phyloP scores from a whole-genome alignment of 148 eudicot genomes.

The Vaccinium darrowii region DNA sequence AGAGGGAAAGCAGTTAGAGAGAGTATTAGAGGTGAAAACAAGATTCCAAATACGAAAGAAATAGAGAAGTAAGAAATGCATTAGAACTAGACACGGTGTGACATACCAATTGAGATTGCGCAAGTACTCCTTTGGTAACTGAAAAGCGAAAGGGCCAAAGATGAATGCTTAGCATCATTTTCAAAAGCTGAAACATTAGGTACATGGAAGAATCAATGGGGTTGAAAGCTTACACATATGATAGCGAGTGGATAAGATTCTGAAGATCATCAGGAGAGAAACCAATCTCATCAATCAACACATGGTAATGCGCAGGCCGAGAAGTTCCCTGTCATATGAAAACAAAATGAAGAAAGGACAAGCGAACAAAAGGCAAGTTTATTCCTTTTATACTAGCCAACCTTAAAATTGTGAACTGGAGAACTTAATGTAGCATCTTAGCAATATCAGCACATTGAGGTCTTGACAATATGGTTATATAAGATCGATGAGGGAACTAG shows the following conservation, averaged over 20 bases:
- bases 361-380: neutral
- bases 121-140: slow-evolving; percentile 85
- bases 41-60: neutral
- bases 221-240: slow-evolving; percentile 71
- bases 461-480: neutral
- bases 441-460: neutral
- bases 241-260: slow-evolving; percentile 72
- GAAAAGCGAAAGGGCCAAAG: slow-evolving; percentile 32
- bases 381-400: neutral
- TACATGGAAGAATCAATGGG: neutral
- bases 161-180: slow-evolving; percentile 1
- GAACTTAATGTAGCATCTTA: neutral
- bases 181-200: slow-evolving; percentile 6
- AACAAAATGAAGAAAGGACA: neutral
- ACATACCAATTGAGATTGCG: slow-evolving; percentile 78
- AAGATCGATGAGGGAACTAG: neutral
- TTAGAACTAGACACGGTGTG: neutral
- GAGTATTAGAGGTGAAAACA: neutral
- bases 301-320: slow-evolving; percentile 93
- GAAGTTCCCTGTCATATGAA: slow-evolving; percentile 65
- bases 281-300: slow-evolving; percentile 95
- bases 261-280: slow-evolving; percentile 87
- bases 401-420: neutral
- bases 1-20: slow-evolving; percentile 1
- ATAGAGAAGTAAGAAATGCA: neutral